Base-by-base conservation (phyloP, 805 yeast genomes). In the Wickerhamiella parazyma region DNA sequence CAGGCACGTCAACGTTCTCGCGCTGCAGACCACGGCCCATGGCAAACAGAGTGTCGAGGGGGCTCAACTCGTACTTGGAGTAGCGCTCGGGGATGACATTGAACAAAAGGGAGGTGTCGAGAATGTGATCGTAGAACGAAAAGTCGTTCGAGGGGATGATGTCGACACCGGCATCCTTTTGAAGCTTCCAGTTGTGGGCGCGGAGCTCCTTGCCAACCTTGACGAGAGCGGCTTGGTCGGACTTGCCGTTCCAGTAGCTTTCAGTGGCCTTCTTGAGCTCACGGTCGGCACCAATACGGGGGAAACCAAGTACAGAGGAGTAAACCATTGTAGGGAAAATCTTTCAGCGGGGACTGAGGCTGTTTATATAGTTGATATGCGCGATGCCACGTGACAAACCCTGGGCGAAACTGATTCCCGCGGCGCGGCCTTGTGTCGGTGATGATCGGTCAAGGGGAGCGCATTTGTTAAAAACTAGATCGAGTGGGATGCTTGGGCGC, bases 11-110 rank as follows among this genome's bases (percentile, higher is more conserved):
- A 57, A 91, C 95, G 55, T 94, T 94, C 69, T 81, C 79, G 72
- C 91, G 84, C 75, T 91, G 98, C 67, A 91, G 76, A 79, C 98
- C 98, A 78, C 98, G 86, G 71, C 97, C 98, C 97, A 91, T 91
- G 63, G 98, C 98, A 66, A 91, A 91, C 61, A 83, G 70, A 51
- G 85, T 83, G 70, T 91, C 98, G 56, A 91, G 73, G 65, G 85
- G 79, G 54, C 85, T 76, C 65, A 91, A 77, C 60, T 80, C 77
- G 70, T 72, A 84, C 75, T 91, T 81, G 70, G 89, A 72, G 80
- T 91, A 91, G 71, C 97, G 82, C 60, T 85, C 93, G 65, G 98
- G 98, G 64, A 91, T 75, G 57, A 79, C 96, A 63, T 91, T 91
- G 80, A 91, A 86, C 63, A 89, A 71, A 55, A 84, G 70, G 46